Percentiles rank a stretch among this genome's conserved stretches.
phyloP scores from a whole-genome alignment of 2,329 filamentous ascomycete genomes.

The Verticillium alfalfae region DNA sequence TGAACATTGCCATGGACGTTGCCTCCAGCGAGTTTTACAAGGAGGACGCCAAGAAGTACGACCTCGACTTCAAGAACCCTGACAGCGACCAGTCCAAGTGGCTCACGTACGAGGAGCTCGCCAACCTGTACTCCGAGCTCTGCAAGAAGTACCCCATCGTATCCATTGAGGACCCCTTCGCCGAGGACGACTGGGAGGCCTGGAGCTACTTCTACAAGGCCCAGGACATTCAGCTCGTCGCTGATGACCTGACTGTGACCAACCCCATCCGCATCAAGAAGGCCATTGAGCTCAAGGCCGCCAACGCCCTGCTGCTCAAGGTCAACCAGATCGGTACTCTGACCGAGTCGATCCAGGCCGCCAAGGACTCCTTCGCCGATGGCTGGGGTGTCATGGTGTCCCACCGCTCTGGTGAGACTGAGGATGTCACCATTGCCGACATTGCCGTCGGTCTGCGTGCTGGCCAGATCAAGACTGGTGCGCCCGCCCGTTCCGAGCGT shows the following conservation, averaged over 20 bases:
- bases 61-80: conserved; percentile 99
- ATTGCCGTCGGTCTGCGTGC: conserved; percentile 94
- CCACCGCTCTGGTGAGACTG: conserved; percentile 97
- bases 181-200: conserved; percentile 99
- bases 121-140: conserved; percentile 82
- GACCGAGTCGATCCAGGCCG: conserved; percentile 97
- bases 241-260: conserved; percentile 97
- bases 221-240: conserved; percentile 96
- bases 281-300: conserved; percentile 97
- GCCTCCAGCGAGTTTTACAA: conserved; percentile 99
- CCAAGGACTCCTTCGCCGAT: conserved; percentile 95
- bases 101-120: conserved; percentile 97
- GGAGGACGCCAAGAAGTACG: conserved; percentile 95
- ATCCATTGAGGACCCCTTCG: conserved; percentile 98
- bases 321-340: conserved; percentile 99
- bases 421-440: conserved; percentile 98
- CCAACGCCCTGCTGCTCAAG: conserved; percentile 97
- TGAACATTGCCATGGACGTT: conserved; percentile 99
- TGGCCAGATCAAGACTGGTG: conserved; percentile 99
- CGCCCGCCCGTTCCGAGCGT: conserved; percentile 93
- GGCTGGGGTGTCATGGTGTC: conserved; percentile 99
- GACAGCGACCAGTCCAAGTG: conserved; percentile 94
- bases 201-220: conserved; percentile 99
- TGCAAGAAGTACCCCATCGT: conserved; percentile 97
- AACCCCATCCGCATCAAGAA: conserved; percentile 99